phyloP scores from a whole-genome alignment of 495 filamentous ascomycete genomes.

The Aspergillus sclerotioniger region DNA sequence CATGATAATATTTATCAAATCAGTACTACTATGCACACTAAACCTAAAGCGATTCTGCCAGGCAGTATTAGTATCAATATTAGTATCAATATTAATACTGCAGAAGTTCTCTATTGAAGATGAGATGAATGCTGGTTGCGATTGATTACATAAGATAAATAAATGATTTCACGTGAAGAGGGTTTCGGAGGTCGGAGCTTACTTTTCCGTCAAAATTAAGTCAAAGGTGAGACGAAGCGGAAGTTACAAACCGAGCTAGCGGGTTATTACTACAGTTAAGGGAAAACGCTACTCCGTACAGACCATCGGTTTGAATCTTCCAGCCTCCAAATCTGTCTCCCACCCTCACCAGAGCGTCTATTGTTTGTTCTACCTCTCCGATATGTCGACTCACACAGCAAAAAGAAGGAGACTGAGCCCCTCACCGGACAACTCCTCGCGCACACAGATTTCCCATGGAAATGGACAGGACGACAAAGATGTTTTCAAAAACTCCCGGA shows the following conservation, averaged over 20 bases:
- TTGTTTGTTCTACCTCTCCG: background rate
- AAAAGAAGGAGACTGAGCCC: conserved; percentile 42
- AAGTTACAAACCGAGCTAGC: too few relatives aligned
- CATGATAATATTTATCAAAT: too few relatives aligned
- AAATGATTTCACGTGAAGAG: background rate
- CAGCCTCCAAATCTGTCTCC: background rate
- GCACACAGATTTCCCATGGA: background rate
- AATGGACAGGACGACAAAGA: background rate
- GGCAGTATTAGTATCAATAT: too few relatives aligned
- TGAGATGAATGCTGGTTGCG: too few relatives aligned
- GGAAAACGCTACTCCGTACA: too few relatives aligned
- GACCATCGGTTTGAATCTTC: background rate
- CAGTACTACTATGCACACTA: too few relatives aligned
- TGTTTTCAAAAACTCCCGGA: conserved; percentile 11
- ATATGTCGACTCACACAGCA: conserved; percentile 34
- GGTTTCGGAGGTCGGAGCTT: conserved; percentile 15
- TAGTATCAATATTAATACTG: too few relatives aligned
- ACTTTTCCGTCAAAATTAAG: background rate
- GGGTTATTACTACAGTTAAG: too few relatives aligned
- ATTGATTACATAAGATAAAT: too few relatives aligned
- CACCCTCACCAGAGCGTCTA: background rate
- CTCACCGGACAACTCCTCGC: conserved; percentile 24
- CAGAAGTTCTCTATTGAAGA: too few relatives aligned
- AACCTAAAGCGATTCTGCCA: too few relatives aligned
- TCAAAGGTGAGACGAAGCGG: background rate